Conservation (phyloP, 164 flowering plant species). For the Vitis rotundifolia region DNA sequence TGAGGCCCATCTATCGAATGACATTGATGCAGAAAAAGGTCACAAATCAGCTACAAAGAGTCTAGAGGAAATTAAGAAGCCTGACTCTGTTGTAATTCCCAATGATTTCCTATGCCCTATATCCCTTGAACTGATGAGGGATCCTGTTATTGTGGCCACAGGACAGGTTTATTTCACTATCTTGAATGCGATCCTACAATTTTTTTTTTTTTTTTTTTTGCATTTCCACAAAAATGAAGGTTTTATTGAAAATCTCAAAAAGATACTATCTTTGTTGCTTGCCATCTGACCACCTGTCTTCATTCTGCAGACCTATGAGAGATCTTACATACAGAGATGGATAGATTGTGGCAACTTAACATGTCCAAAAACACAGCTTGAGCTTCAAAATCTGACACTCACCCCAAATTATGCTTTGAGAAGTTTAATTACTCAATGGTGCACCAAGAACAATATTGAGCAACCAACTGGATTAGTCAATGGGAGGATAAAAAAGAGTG, state of each 20-base stretch:
- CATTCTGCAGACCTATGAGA: slow-evolving; percentile 79
- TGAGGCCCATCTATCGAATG: slow-evolving; percentile 23
- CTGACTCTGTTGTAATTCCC: slow-evolving; percentile 55
- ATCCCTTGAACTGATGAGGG: slow-evolving; percentile 92
- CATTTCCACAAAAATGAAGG: too few relatives aligned
- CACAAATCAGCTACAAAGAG: slow-evolving; percentile 23
- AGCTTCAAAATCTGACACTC: slow-evolving; percentile 60
- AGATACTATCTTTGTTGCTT: not conserved
- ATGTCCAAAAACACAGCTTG: slow-evolving; percentile 94
- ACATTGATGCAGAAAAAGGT: slow-evolving; percentile 17
- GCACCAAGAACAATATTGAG: slow-evolving; percentile 60
- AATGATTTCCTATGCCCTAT: slow-evolving; percentile 90
- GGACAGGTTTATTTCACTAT: slow-evolving; percentile 69
- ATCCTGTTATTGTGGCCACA: slow-evolving; percentile 92
- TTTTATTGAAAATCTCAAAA: not conserved
- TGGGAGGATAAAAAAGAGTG: slow-evolving; percentile 64
- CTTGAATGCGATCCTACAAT: not conserved
- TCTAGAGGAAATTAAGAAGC: slow-evolving; percentile 47
- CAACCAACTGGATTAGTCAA: slow-evolving; percentile 50
- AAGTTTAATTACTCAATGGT: slow-evolving; percentile 83
- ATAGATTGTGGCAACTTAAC: slow-evolving; percentile 80
- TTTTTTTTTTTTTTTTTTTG: not conserved
- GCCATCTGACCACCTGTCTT: slow-evolving; percentile 1
- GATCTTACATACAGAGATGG: slow-evolving; percentile 93
- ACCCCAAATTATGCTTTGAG: slow-evolving; percentile 86